phyloP scores from a whole-genome alignment of 225 moss, liverwort and hornwort species.

The Straminergon stramineum region DNA sequence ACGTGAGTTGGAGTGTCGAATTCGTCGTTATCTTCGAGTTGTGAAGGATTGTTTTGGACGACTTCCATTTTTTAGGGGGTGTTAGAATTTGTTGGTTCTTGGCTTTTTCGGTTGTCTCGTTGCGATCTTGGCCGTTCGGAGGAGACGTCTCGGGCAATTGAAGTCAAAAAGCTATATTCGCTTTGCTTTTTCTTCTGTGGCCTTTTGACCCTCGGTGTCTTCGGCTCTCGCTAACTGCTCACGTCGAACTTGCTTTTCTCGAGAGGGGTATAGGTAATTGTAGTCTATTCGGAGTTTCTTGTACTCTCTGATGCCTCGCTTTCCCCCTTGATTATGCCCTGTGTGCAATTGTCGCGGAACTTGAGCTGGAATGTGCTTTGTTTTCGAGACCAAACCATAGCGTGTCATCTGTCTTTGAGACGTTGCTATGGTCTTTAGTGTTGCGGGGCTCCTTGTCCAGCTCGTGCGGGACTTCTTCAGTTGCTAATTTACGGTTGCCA shows the following conservation, averaged over 20 bases:
- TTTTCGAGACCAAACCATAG: neutral
- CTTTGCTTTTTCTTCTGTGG: neutral
- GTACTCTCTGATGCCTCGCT: neutral
- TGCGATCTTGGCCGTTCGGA: conserved; percentile 17
- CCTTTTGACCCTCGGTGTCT: neutral
- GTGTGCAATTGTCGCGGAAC: neutral
- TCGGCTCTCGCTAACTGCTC: neutral
- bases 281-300: neutral
- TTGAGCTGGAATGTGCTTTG: conserved; percentile 1
- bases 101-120: conserved; percentile 2
- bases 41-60: neutral
- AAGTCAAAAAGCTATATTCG: neutral
- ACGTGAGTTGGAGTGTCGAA: neutral
- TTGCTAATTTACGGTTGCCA: neutral
- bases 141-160: neutral
- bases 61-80: neutral
- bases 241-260: neutral
- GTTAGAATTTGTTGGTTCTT: conserved; percentile 5
- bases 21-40: neutral
- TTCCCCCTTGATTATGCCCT: neutral
- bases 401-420: neutral
- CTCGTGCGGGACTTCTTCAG: neutral
- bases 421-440: neutral
- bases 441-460: neutral
- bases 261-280: neutral